These are phyloP conservation scores for Cordia subcordata DNA, from an alignment of 257 asterid genomes.

Conservation along the genomic window DNA sequence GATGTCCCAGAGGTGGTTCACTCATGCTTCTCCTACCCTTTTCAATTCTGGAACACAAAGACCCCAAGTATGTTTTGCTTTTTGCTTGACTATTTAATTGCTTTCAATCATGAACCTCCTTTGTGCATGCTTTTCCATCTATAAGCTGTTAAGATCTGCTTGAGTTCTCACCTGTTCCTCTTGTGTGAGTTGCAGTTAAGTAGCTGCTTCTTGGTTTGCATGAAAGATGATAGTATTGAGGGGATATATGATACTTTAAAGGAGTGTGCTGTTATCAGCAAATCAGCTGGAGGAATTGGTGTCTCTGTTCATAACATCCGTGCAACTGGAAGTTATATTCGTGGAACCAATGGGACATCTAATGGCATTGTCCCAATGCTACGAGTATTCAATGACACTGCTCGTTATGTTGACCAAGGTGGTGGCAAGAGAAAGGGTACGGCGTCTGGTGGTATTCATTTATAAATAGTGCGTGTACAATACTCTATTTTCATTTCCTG, in stretches of 20 bases:
- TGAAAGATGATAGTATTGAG: constrained; percentile 97
- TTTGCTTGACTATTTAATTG: too few species aligned
- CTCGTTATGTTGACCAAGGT: constrained; percentile 96
- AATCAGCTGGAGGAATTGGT: constrained; percentile 98
- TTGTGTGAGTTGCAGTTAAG: constrained; percentile 51
- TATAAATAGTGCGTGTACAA: background rate
- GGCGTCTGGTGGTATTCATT: background rate
- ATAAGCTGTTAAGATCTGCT: too few species aligned
- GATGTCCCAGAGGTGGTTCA: constrained; percentile 90
- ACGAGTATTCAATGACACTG: constrained; percentile 90
- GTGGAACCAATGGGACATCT: constrained; percentile 95
- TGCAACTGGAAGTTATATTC: constrained; percentile 91
- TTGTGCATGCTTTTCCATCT: too few species aligned
- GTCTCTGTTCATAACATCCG: constrained; percentile 89
- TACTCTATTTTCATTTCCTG: constrained; percentile 6
- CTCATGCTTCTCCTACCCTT: constrained; percentile 97
- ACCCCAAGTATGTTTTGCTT: constrained; percentile 60
- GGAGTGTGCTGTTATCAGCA: constrained; percentile 98
- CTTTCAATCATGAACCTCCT: too few species aligned
- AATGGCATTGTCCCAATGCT: constrained; percentile 98
- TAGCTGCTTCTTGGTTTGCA: constrained; percentile 92
- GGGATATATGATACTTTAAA: constrained; percentile 91
- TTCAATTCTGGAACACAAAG: constrained; percentile 96
- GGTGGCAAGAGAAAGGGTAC: constrained; percentile 98
- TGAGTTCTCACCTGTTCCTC: background rate